Evolutionary conservation across 192 early-diverging fungal species (phyloP).

Genomic region (Coemansia sp.): DNA sequence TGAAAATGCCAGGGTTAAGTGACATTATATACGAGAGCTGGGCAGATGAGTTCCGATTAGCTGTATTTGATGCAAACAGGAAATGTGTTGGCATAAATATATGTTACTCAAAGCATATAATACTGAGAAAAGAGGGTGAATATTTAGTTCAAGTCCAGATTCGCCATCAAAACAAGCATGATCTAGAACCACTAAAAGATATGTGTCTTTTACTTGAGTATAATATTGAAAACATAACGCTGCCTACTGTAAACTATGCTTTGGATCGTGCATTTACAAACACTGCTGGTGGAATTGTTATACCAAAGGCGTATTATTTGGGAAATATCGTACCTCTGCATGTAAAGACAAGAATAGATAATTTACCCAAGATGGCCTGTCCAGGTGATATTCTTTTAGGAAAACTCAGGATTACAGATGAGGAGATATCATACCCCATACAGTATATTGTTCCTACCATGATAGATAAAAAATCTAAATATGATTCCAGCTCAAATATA

Average conservation of each 20-base stretch:
- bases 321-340: conserved; percentile 54
- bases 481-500: conserved; percentile 44
- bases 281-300: conserved; percentile 57
- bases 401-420: conserved; percentile 56
- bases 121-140: conserved; percentile 74
- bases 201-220: conserved; percentile 67
- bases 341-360: conserved; percentile 18
- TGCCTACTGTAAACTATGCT: conserved; percentile 69
- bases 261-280: conserved; percentile 58
- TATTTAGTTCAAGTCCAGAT: conserved; percentile 84
- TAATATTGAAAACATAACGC: conserved; percentile 79
- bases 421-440: conserved; percentile 36
- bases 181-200: conserved; percentile 72
- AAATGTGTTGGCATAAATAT: conserved; percentile 69
- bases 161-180: conserved; percentile 62
- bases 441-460: conserved; percentile 50
- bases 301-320: conserved; percentile 52
- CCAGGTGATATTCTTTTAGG: conserved; percentile 82
- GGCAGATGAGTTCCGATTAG: conserved; percentile 63
- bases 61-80: conserved; percentile 82
- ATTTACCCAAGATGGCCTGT: conserved; percentile 66
- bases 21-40: conserved; percentile 76
- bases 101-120: conserved; percentile 69
- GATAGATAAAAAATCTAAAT: not conserved
- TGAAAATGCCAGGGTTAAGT: conserved; percentile 57